Base-by-base conservation (phyloP, 106 monocot species). In the Allium sativum region DNA sequence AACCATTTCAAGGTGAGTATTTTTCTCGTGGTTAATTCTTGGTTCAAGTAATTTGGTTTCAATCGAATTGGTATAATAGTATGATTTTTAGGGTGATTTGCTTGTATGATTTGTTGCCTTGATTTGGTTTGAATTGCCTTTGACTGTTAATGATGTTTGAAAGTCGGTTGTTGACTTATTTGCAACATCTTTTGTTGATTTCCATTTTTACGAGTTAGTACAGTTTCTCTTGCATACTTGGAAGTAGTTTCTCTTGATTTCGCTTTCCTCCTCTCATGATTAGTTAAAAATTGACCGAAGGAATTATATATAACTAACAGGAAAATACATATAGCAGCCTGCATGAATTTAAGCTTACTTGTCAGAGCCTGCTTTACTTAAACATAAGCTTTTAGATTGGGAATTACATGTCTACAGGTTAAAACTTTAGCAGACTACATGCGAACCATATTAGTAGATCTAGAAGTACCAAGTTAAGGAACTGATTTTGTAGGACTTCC, bases 171-270 rank as follows among this genome's bases (percentile, higher is more conserved):
- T 84, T 55, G 79, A 72, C 22, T 84, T 96, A 66, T 87, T 90
- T 51, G 90, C 87, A 62, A 86, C 70, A 69, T 83, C 79, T 68
- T 84, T 90, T 48, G 86, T 89, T 21, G 76, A 55, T 63, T 79
- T 90, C 90, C 96, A 96, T 64, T 78, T 84, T 68, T 96, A 67
- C 83, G 84, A 68, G 90, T 89, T 73, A 82, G 81, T 55, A 74
- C 83, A 46, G 86, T 82, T 82, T 95, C 87, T 68, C 73, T 81
- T 12, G 84, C 94, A 65, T 74, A 81, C 73, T 78, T 76, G 56
- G 90, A 81, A 48, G 94, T 90, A 76, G 86, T 80, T 76, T 84
- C 95, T 61, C 95, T 74, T 58, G 90, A 95, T 79, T 84, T 87
- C 22, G 95, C 90, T 71, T 86, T 69, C 65, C 79, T 79, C 55